These are phyloP conservation scores for Gyrodon lividus DNA, from an alignment of 768 basidiomycete genomes.

Conservation along the genomic window DNA sequence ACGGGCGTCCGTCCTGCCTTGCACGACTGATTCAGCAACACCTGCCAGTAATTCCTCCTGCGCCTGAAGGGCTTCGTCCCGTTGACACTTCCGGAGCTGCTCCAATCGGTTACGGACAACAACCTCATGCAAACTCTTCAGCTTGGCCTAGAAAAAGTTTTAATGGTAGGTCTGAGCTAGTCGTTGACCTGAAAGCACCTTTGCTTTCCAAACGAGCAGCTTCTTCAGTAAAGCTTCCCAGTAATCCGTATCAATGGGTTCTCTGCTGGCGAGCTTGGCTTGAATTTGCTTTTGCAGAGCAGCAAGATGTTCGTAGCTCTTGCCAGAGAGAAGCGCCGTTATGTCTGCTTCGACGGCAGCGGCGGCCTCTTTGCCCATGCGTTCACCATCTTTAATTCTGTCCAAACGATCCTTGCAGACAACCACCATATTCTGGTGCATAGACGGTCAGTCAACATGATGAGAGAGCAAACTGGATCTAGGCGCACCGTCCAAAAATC, in stretches of 20 bases:
- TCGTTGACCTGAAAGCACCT: conserved; percentile 46
- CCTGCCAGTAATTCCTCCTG: conserved; percentile 88
- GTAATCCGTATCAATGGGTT: conserved; percentile 95
- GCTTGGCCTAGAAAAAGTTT: conserved; percentile 63
- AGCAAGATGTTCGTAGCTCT: conserved; percentile 81
- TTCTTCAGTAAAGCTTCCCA: conserved; percentile 94
- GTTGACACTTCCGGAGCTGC: conserved; percentile 91
- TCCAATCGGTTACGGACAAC: conserved; percentile 95
- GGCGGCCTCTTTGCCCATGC: conserved; percentile 67
- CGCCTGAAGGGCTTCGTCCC: conserved; percentile 92
- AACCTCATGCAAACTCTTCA: conserved; percentile 91
- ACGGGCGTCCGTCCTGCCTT: conserved; percentile 39
- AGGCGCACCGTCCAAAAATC: conserved; percentile 93
- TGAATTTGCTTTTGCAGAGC: conserved; percentile 85
- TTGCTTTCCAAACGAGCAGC: conserved; percentile 94
- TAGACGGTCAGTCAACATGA: conserved; percentile 2
- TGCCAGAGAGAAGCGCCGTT: conserved; percentile 74
- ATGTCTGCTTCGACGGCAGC: conserved; percentile 87
- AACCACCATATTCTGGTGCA: conserved; percentile 88
- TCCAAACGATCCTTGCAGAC: conserved; percentile 91
- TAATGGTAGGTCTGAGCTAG: neutral
- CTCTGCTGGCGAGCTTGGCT: conserved; percentile 84
- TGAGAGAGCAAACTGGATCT: neutral
- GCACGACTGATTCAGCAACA: conserved; percentile 60
- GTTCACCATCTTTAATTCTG: conserved; percentile 58